A percentile compares a stretch with the other conserved stretches of the same genome.
Conservation (phyloP, 495 filamentous ascomycete genomes). For the Penicillium soppii region DNA sequence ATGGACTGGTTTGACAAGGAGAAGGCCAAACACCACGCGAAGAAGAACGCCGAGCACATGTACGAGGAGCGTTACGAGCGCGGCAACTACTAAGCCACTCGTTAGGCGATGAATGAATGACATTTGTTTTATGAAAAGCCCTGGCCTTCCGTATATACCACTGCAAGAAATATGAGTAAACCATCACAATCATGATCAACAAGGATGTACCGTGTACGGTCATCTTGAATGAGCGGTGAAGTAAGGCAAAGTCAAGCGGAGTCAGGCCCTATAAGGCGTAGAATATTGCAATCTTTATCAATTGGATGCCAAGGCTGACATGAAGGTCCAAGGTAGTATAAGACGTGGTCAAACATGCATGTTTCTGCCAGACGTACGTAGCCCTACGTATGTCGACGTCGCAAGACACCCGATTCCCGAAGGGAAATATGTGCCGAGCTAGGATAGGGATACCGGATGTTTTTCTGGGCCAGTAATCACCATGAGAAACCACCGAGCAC, state of each 20-base stretch:
- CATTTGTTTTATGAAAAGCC: constrained; percentile 7
- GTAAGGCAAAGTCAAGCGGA: background rate
- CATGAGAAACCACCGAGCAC: constrained; percentile 25
- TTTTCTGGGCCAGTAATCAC: constrained; percentile 21
- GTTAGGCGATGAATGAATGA: constrained; percentile 9
- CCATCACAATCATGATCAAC: no score
- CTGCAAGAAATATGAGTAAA: constrained; percentile 3
- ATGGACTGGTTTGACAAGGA: constrained; percentile 67
- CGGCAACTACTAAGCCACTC: constrained; percentile 30
- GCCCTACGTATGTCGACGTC: background rate
- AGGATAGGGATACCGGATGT: constrained; percentile 6
- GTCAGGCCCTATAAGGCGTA: no score
- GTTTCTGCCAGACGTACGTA: constrained; percentile 4
- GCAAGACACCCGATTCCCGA: background rate
- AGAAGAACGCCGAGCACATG: constrained; percentile 61
- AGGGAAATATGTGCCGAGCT: constrained; percentile 6
- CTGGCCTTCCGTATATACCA: constrained; percentile 2
- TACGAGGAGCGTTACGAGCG: constrained; percentile 60
- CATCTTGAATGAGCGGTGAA: background rate
- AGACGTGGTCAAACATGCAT: background rate
- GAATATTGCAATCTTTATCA: background rate
- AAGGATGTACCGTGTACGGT: no score
- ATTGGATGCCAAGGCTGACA: background rate
- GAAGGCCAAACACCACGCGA: constrained; percentile 66
- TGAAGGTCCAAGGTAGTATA: background rate